Base-by-base conservation (phyloP, 2,329 filamentous ascomycete genomes). In the Orbilia brochopaga region DNA sequence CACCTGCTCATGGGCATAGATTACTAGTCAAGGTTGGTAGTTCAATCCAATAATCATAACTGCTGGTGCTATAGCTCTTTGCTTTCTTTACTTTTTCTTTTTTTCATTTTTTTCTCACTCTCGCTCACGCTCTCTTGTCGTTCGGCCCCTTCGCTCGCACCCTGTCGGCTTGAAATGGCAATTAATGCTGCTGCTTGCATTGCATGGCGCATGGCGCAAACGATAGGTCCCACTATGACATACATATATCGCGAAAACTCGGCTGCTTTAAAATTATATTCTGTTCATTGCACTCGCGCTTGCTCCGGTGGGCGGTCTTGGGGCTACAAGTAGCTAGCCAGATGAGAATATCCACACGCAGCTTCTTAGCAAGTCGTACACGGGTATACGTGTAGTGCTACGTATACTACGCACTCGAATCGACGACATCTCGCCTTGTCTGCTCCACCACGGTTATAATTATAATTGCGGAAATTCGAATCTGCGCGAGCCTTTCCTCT, bases 11-110 rank as follows among this genome's bases (percentile, higher is more conserved):
- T 70, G 63, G 40, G 66, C 54, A 59, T 42, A 24, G 64, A 42
- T 42, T 42, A 42, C 37, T 42, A 70, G 66, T 58, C 42, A 42
- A 40, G 46, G 60, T 62, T 54, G 50, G 52, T 56, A 59, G 50
- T 70, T 40, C 54, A 64, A 70, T 13, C 37, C 37, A 42, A 42
- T 5, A 42, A 17, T 42, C 15, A 42, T 70, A 70, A 52, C 56
- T 59, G 55, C 46, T 64, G 55, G 66, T 70, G 51, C 30, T 70
- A 70, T 70, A 70, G 66, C 60, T 59, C 57, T 57, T 24, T 40
- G 40, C 58, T 53, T 53, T 44, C 48, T 42, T 42, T 17, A 4
- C 19, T 51, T 19, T 13, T 51, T 51, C 46, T 15, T 3, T 21
- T 23, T 3, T 51, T n/a, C 44, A 6, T 48, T 48, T 17, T n/a